These are phyloP conservation scores for Thraustochytrium sp. DNA, from an alignment of 352 stramenopile species.

Conservation along the genomic window DNA sequence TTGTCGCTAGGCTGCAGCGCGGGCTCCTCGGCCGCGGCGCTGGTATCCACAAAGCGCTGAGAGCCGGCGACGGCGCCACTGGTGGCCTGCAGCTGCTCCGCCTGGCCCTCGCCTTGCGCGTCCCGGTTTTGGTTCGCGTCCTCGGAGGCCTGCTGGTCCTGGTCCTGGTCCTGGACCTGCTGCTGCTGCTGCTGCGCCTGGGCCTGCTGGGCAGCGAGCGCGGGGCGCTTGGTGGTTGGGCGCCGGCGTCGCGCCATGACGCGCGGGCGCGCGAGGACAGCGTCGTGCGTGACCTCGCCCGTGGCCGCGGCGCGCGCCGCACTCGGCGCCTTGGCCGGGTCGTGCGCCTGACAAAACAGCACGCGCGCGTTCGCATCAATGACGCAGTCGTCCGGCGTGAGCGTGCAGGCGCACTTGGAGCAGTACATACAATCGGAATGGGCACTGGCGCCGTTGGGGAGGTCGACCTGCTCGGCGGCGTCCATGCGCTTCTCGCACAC, in stretches of 20 bases:
- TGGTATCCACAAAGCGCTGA: no score
- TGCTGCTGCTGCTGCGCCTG: no score
- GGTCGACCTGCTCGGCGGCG: not conserved
- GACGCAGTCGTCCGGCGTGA: not conserved
- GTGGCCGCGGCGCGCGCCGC: no score
- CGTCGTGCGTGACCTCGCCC: not conserved
- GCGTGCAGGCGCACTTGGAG: not conserved
- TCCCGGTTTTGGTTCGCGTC: no score
- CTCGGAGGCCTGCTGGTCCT: no score
- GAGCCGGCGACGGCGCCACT: no score
- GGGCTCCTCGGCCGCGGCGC: no score
- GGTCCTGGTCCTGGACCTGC: no score
- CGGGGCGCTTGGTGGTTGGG: not conserved
- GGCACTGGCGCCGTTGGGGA: not conserved
- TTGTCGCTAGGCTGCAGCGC: not conserved
- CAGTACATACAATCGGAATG: constrained; percentile 3
- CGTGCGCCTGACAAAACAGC: not conserved
- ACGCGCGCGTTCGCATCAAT: not conserved
- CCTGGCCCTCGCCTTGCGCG: not conserved
- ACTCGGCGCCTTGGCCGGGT: not conserved
- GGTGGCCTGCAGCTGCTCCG: no score
- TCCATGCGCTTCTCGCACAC: constrained; percentile 33
- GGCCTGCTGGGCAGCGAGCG: not conserved
- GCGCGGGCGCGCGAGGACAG: not conserved
- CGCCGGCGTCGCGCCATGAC: not conserved